Evolutionary conservation across 352 stramenopile genomes (phyloP).

Genomic region (Globisporangium splendens): DNA sequence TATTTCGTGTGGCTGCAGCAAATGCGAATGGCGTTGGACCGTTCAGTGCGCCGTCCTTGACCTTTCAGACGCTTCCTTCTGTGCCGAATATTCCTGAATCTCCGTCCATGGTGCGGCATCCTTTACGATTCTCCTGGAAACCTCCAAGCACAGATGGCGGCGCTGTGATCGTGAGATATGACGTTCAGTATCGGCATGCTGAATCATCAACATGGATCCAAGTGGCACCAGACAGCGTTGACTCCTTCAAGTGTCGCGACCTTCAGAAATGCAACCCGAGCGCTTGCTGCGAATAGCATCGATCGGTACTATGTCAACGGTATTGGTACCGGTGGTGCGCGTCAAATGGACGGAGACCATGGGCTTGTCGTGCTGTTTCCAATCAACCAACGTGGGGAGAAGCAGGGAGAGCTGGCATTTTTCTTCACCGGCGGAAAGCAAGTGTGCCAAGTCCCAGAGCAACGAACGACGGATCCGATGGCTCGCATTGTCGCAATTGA

Average conservation of each 20-base stretch:
- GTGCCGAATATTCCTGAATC: constrained; percentile 22
- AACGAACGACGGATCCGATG: constrained; percentile 13
- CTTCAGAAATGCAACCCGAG: constrained; percentile 24
- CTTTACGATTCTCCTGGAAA: constrained; percentile 31
- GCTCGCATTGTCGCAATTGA: constrained; percentile 57
- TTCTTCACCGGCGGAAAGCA: constrained; percentile 37
- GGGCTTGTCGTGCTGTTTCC: constrained; percentile 63
- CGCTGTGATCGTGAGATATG: constrained; percentile 23
- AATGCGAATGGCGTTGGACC: constrained; percentile 53
- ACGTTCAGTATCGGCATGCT: constrained; percentile 37
- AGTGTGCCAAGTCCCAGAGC: constrained; percentile 24
- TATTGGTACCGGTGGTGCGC: constrained; percentile 38
- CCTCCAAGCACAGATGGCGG: constrained; percentile 26
- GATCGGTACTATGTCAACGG: constrained; percentile 67
- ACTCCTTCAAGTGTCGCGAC: not conserved
- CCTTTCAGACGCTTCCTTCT: constrained; percentile 24
- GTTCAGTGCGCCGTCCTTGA: constrained; percentile 37
- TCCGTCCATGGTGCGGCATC: not conserved
- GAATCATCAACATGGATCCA: constrained; percentile 46
- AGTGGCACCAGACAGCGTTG: constrained; percentile 3
- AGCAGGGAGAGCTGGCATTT: constrained; percentile 34
- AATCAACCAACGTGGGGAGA: constrained; percentile 37
- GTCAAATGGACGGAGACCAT: constrained; percentile 33
- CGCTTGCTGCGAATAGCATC: constrained; percentile 31
- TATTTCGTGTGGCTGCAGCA: constrained; percentile 46